phyloP scores from a whole-genome alignment of 1,284 basidiomycete genomes.

The Meripilus lineatus region DNA sequence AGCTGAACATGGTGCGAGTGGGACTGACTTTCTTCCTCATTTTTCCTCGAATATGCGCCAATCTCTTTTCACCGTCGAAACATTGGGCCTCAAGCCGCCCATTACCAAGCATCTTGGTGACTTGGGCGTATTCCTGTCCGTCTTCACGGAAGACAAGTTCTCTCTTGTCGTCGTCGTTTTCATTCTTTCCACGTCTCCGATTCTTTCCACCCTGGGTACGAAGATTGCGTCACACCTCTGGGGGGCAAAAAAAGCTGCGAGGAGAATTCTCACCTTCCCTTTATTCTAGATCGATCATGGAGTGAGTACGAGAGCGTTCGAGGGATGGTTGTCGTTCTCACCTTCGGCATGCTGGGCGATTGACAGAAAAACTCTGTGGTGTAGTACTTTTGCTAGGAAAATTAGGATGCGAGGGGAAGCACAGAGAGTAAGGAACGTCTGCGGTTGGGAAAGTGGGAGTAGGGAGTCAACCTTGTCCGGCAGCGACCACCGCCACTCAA shows the following conservation, averaged over 20 bases:
- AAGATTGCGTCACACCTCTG: not conserved
- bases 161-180: constrained; percentile 97
- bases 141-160: constrained; percentile 99
- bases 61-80: constrained; percentile 97
- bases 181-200: constrained; percentile 99
- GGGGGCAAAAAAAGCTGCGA: no score
- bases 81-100: constrained; percentile 95
- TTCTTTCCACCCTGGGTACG: constrained; percentile 99
- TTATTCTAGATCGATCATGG: constrained; percentile 53
- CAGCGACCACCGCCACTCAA: not conserved
- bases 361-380: no score
- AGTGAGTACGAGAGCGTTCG: constrained; percentile 12
- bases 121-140: constrained; percentile 99
- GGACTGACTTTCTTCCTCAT: constrained; percentile 95
- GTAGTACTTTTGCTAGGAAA: constrained; percentile 9
- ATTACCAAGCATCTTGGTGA: constrained; percentile 98
- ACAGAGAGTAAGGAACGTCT: constrained; percentile 7
- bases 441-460: constrained; percentile 10
- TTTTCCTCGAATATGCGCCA: constrained; percentile 98
- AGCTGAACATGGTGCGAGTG: not conserved
- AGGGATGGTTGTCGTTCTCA: constrained; percentile 19
- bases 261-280: constrained; percentile 57
- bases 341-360: constrained; percentile 53
- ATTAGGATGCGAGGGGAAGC: constrained; percentile 3
- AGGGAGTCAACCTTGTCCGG: constrained; percentile 1